A percentile compares a stretch with the other conserved stretches of the same genome.
Conservation (phyloP, 2,329 filamentous ascomycete species). For the Ilyonectria sp. region DNA sequence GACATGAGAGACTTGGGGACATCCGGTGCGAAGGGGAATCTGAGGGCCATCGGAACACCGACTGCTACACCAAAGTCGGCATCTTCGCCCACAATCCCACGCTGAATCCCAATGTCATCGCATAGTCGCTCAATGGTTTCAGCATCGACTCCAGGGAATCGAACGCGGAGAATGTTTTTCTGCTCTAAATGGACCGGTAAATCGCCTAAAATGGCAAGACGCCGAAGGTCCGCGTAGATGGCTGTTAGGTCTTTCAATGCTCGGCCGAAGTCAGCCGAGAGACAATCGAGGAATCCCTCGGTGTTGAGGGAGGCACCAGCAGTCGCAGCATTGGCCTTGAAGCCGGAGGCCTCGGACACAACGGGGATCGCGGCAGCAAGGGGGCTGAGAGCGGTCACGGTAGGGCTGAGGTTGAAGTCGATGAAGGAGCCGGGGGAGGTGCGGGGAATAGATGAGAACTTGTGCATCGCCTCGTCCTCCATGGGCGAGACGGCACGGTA, state of each 20-base stretch:
- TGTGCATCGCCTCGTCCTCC: conserved; percentile 80
- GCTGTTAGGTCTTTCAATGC: conserved; percentile 87
- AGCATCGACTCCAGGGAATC: conserved; percentile 92
- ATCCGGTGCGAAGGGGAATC: conserved; percentile 87
- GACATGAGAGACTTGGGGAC: conserved; percentile 58
- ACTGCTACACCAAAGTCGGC: conserved; percentile 76
- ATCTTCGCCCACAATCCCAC: conserved; percentile 86
- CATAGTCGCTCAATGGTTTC: conserved; percentile 87
- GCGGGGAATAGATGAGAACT: conserved; percentile 73
- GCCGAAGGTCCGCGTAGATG: conserved; percentile 85
- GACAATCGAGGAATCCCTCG: conserved; percentile 85
- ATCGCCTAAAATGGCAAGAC: conserved; percentile 83
- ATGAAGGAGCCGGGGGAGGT: conserved; percentile 82
- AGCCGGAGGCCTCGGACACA: conserved; percentile 59
- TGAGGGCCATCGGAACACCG: conserved; percentile 81
- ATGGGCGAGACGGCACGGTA: conserved; percentile 84
- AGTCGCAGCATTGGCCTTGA: conserved; percentile 56
- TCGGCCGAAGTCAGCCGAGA: conserved; percentile 90
- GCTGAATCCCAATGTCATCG: conserved; percentile 86
- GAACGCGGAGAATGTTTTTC: conserved; percentile 79
- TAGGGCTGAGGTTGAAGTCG: conserved; percentile 91
- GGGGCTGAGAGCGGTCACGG: conserved; percentile 88
- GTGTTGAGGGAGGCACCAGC: conserved; percentile 79
- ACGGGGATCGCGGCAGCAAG: conserved; percentile 71
- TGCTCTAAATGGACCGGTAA: conserved; percentile 83